Conservation (phyloP, 2,329 filamentous ascomycete genomes). For the Monosporascus sp. region DNA sequence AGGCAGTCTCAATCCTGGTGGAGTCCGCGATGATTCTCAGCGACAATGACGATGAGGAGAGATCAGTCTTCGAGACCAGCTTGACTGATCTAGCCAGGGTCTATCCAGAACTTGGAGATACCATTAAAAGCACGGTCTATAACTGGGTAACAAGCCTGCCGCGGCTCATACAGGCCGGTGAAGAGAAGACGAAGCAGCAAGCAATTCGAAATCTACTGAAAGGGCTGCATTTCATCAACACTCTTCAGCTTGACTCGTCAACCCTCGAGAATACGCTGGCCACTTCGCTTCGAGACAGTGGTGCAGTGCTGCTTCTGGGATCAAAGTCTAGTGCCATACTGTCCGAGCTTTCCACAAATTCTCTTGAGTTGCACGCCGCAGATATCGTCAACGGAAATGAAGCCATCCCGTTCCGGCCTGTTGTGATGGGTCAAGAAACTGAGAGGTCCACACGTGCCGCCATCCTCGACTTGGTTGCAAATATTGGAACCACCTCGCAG, state of each 20-base stretch:
- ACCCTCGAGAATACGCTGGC: slow-evolving; percentile 64
- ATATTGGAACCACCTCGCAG: slow-evolving; percentile 51
- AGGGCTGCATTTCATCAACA: slow-evolving; percentile 60
- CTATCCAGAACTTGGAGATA: slow-evolving; percentile 56
- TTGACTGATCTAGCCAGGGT: slow-evolving; percentile 59
- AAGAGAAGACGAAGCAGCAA: slow-evolving; percentile 70
- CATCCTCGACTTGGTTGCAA: slow-evolving; percentile 52
- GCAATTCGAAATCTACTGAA: slow-evolving; percentile 73
- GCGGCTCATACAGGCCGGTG: slow-evolving; percentile 74
- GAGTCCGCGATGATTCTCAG: slow-evolving; percentile 75
- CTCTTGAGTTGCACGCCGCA: slow-evolving; percentile 23
- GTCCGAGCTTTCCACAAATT: slow-evolving; percentile 27
- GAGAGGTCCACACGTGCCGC: slow-evolving; percentile 57
- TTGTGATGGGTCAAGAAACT: slow-evolving; percentile 60
- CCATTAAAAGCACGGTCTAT: slow-evolving; percentile 66
- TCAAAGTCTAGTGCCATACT: slow-evolving; percentile 26
- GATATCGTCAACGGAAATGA: slow-evolving; percentile 17
- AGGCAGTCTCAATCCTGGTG: slow-evolving; percentile 65
- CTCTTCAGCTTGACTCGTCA: slow-evolving; percentile 58
- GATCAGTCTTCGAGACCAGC: slow-evolving; percentile 37
- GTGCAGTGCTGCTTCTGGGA: slow-evolving; percentile 41
- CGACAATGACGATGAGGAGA: slow-evolving; percentile 42
- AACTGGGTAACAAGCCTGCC: slow-evolving; percentile 79
- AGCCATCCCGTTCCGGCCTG: slow-evolving; percentile 46
- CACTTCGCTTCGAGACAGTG: slow-evolving; percentile 67